phyloP scores from a whole-genome alignment of 1,139 yeast genomes.

The Eremothecium gossypii region DNA sequence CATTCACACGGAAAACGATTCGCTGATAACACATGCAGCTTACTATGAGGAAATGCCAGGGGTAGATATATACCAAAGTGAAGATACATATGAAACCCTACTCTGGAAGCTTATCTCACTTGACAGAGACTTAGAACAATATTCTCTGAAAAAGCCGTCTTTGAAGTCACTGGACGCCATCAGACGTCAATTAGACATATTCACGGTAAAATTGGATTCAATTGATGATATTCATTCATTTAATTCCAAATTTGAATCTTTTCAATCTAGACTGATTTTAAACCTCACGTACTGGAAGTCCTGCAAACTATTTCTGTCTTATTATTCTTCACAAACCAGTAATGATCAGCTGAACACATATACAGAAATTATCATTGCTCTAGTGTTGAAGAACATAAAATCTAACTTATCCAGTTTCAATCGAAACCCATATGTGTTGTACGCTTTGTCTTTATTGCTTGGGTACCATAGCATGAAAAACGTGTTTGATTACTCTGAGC shows the following conservation, averaged over 20 bases:
- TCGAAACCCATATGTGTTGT: slow-evolving; percentile 21
- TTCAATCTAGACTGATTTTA: slow-evolving; percentile 16
- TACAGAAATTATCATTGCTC: slow-evolving; percentile 15
- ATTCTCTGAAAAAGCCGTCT: slow-evolving; percentile 20
- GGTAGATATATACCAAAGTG: slow-evolving; percentile 23
- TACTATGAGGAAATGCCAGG: slow-evolving; percentile 15
- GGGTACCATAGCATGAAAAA: slow-evolving; percentile 22
- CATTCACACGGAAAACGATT: slow-evolving; percentile 22
- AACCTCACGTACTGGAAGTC: slow-evolving; percentile 23
- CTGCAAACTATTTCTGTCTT: slow-evolving; percentile 17
- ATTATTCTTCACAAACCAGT: slow-evolving; percentile 17
- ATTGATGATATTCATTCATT: slow-evolving; percentile 11
- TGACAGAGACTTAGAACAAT: slow-evolving; percentile 26
- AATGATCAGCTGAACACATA: slow-evolving; percentile 15
- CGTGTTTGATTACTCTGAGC: slow-evolving; percentile 17
- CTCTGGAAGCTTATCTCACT: slow-evolving; percentile 27
- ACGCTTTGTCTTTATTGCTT: slow-evolving; percentile 15
- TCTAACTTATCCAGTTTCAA: slow-evolving; percentile 14
- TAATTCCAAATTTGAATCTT: slow-evolving; percentile 20
- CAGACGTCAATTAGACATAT: slow-evolving; percentile 18
- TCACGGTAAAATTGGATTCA: slow-evolving; percentile 13
- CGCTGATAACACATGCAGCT: slow-evolving; percentile 25
- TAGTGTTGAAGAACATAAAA: slow-evolving; percentile 18
- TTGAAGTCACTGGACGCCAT: slow-evolving; percentile 26
- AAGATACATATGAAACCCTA: slow-evolving; percentile 23